Evolutionary conservation across 768 basidiomycete genomes (phyloP).

Genomic region (Lactifluus pinguis): DNA sequence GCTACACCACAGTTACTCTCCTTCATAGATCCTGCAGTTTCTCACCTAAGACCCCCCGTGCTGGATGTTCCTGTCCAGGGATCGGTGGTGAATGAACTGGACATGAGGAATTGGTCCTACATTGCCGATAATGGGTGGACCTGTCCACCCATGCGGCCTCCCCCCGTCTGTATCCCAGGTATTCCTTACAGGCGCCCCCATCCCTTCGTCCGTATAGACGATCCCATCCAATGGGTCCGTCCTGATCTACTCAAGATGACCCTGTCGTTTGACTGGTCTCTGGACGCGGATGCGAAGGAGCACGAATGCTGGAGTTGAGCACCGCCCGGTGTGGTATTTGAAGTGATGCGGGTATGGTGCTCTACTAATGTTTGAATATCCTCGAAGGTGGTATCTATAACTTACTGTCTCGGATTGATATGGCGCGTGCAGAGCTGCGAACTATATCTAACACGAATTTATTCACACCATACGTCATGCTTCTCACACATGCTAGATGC

Average conservation of each 20-base stretch:
- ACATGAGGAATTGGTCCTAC: not conserved
- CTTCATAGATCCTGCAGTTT: not conserved
- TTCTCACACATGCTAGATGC: not conserved
- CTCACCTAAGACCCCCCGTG: not conserved
- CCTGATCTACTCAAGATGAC: slow-evolving; percentile 2
- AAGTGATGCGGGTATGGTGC: not conserved
- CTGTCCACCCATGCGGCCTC: not conserved
- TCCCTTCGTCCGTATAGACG: slow-evolving; percentile 7
- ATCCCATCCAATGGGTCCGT: not conserved
- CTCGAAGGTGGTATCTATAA: not conserved
- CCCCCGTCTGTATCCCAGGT: not conserved
- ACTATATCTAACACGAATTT: too few relatives aligned
- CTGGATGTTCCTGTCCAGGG: not conserved
- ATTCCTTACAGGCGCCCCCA: not conserved
- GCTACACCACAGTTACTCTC: not conserved
- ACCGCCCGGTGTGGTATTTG: not conserved
- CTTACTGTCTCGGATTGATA: too few relatives aligned
- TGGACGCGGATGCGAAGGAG: not conserved
- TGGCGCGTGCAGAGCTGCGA: too few relatives aligned
- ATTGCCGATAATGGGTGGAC: not conserved
- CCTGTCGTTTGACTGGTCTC: slow-evolving; percentile 6
- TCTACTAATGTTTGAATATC: not conserved
- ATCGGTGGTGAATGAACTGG: not conserved
- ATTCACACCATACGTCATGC: too few relatives aligned
- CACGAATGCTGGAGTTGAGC: not conserved